Percentiles rank a stretch among this genome's conserved stretches.
Conservation (phyloP, 2,329 filamentous ascomycete species). For the Sporothrix sp. region DNA sequence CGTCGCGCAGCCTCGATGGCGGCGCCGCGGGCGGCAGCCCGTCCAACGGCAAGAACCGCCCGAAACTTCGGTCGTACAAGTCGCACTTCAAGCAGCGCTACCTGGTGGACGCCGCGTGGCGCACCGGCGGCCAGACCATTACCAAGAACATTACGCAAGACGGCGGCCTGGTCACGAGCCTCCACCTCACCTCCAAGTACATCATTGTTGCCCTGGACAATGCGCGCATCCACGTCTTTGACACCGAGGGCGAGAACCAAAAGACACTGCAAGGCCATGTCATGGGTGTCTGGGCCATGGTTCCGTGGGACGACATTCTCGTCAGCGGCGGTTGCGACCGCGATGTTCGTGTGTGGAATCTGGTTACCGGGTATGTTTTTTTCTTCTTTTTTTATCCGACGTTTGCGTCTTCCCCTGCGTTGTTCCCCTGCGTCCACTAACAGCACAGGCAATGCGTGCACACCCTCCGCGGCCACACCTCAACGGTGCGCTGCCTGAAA, state of each 20-base stretch:
- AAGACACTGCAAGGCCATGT: slow-evolving; percentile 90
- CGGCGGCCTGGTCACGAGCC: slow-evolving; percentile 89
- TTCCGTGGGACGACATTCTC: slow-evolving; percentile 89
- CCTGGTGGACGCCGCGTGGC: slow-evolving; percentile 94
- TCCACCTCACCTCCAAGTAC: slow-evolving; percentile 90
- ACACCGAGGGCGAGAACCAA: slow-evolving; percentile 78
- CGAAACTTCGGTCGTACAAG: slow-evolving; percentile 75
- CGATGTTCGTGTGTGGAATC: slow-evolving; percentile 94
- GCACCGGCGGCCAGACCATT: slow-evolving; percentile 75
- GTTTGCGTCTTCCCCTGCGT: too few relatives aligned
- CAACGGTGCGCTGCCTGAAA: slow-evolving; percentile 91
- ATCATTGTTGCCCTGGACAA: slow-evolving; percentile 97
- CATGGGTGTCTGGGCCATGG: slow-evolving; percentile 99
- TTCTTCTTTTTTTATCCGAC: background rate
- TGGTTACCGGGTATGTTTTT: slow-evolving; percentile 71
- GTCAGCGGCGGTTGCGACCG: slow-evolving; percentile 95
- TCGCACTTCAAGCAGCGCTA: slow-evolving; percentile 97
- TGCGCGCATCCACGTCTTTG: slow-evolving; percentile 96
- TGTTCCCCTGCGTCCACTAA: too few relatives aligned
- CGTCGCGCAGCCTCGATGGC: slow-evolving; percentile 48
- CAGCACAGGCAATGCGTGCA: slow-evolving; percentile 57
- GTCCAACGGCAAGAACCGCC: slow-evolving; percentile 30
- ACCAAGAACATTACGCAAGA: slow-evolving; percentile 89
- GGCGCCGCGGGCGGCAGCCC: slow-evolving; percentile 19
- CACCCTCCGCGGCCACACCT: slow-evolving; percentile 87